Evolutionary conservation across 2,329 filamentous ascomycete genomes (phyloP).

Genomic region (Arthrobotrys pseudoclavata): DNA sequence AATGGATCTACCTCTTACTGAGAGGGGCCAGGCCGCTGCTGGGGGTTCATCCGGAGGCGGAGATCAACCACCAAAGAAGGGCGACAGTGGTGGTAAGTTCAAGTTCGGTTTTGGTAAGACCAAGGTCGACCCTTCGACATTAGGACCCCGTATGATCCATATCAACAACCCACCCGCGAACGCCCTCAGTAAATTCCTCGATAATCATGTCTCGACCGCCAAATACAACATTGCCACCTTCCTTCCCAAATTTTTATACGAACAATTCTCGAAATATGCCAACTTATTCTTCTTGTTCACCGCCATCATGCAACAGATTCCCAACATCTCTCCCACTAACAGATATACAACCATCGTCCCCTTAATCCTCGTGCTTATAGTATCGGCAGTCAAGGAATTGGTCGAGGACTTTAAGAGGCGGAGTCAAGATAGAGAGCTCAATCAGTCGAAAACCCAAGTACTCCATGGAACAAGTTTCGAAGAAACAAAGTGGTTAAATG

Average conservation of each 20-base stretch:
- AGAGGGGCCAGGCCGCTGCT: constrained; percentile 71
- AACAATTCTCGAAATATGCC: constrained; percentile 99
- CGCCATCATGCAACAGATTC: constrained; percentile 92
- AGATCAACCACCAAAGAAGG: constrained; percentile 68
- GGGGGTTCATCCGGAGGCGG: constrained; percentile 66
- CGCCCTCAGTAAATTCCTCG: constrained; percentile 86
- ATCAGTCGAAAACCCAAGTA: constrained; percentile 86
- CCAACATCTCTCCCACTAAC: constrained; percentile 93
- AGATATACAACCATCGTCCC: constrained; percentile 95
- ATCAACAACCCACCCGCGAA: constrained; percentile 98
- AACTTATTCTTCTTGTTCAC: constrained; percentile 99
- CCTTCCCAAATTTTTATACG: constrained; percentile 94
- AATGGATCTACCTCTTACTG: constrained; percentile 96
- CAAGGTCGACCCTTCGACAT: constrained; percentile 87
- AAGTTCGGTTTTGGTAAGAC: constrained; percentile 90
- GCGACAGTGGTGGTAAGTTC: constrained; percentile 79
- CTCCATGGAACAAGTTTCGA: constrained; percentile 86
- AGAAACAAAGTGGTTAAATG: constrained; percentile 92
- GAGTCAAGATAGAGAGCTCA: constrained; percentile 85
- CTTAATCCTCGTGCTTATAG: constrained; percentile 86
- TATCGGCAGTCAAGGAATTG: constrained; percentile 95
- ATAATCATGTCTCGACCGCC: constrained; percentile 97
- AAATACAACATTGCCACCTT: constrained; percentile 97
- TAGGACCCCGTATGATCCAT: constrained; percentile 92
- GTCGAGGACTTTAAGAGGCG: constrained; percentile 94